Evolutionary conservation across 2,329 filamentous ascomycete species (phyloP), one percentile per base, ranked within the genome.

Genomic region (Aspergillus calidoustus): DNA sequence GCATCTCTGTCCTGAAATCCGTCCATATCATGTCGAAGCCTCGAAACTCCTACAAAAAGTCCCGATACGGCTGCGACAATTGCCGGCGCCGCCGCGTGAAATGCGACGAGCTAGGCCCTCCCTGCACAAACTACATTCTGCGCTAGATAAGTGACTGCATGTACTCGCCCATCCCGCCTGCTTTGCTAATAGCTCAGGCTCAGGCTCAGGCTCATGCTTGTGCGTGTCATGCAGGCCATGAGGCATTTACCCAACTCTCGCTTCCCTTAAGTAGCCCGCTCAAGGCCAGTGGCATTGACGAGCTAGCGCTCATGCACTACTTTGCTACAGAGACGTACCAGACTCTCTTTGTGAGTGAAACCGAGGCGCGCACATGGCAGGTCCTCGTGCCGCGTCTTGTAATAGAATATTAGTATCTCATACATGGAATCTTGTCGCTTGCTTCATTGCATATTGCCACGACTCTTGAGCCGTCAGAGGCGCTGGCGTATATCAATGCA

Each of bases 281-380:
- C 13, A 54, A 28, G 6, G 55, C 7, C 59, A 28, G 47, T 38
- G 47, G 48, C 31, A 61, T 72, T 22, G 68, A 68, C 9, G 80
- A 83, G 54, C 74, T 84, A 3, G 81, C 83, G 64, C 66, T 84
- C 48, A 82, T 84, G 79, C 81, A 83, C 61, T 77, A 79, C 41
- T 84, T 81, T 76, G 75, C 80, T 0, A 80, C 77, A 0, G 73
- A 72, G 11, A 83, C 80, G 0, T 83, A 77, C 67, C 69, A 73
- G 23, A 77, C 76, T 44, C 74, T 81, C 23, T 74, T 66, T 47
- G 63, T 67, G 7, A 67, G 68, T 25, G 64, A 66, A 6, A 65
- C 66, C 3, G 68, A 74, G 15, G 65, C 65, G 25, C 57, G 65
- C 19, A 68, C 70, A 1, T 79, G 76, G 76, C 72, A 76, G 59